Evolutionary conservation across 495 filamentous ascomycete species (phyloP).

Genomic region (Neurospora sp.): DNA sequence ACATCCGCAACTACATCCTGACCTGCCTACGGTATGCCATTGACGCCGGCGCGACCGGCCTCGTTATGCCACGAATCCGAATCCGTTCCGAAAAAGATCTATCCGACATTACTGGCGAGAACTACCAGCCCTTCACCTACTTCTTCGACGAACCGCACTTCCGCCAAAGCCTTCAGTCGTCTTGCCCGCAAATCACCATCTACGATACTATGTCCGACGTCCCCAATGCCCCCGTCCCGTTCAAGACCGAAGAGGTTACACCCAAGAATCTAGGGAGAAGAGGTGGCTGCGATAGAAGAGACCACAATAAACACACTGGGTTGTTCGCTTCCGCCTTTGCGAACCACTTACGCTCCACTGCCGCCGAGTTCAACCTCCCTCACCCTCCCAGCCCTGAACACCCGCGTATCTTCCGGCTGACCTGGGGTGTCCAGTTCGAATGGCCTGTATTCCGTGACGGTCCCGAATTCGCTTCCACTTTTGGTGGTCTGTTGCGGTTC

Average conservation of each 20-base stretch:
- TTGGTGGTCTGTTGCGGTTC: conserved; percentile 30
- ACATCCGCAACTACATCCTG: conserved; percentile 43
- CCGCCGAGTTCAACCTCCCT: conserved; percentile 15
- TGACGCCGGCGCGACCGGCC: conserved; percentile 34
- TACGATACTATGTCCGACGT: conserved; percentile 26
- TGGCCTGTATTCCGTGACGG: conserved; percentile 33
- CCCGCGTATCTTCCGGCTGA: conserved; percentile 27
- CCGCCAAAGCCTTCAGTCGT: conserved; percentile 15
- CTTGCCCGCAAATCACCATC: conserved; percentile 33
- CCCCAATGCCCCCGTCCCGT: conserved; percentile 21
- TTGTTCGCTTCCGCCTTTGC: conserved; percentile 26
- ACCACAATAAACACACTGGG: conserved; percentile 36
- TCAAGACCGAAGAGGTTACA: conserved; percentile 25
- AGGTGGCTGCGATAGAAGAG: conserved; percentile 32
- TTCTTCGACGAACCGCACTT: conserved; percentile 39
- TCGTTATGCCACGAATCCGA: conserved; percentile 36
- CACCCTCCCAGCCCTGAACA: conserved; percentile 15
- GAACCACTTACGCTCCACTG: conserved; percentile 12
- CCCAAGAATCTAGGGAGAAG: conserved; percentile 30
- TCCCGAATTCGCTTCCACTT: conserved; percentile 29
- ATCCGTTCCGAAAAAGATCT: conserved; percentile 21
- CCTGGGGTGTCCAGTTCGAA: conserved; percentile 38
- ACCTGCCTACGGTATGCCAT: conserved; percentile 40
- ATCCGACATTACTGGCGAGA: conserved; percentile 19
- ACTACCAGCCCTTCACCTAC: conserved; percentile 26